Evolutionary conservation across 305 asterid genomes (phyloP), one percentile per base, ranked within the genome.

Genomic region (Vinca major): DNA sequence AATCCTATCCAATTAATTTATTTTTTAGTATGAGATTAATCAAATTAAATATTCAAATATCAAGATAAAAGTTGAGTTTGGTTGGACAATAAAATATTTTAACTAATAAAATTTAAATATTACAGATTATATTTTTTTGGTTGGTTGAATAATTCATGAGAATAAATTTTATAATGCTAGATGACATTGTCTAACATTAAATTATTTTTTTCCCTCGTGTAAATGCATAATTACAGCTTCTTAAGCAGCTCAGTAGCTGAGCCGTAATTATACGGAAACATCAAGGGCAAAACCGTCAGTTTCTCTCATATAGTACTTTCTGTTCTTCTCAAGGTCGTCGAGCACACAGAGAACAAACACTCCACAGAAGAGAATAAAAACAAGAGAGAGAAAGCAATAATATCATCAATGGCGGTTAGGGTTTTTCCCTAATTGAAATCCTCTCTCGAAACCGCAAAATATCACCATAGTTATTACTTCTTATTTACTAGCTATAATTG

Each of bases 371-470:
- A 53, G 41, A 67, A 53, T 73, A 47, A 44, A 49, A 50, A 57
- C 17, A 13, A 2, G 16, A 43, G 54, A 4, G 19, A 33, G 69
- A 61, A 57, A 54, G 79, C 75, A 70, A 76, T 73, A 72, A 55
- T 61, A 64, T 68, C n/a, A n/a, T n/a, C 80, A 73, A 79, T 85
- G 89, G 88, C 80, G 82, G 81, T 85, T 84, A 84, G 90, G 84
- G 88, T 86, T 87, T 80, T 20, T 17, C 19, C 11, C 20, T 74
- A 68, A 71, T 77, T 85, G 82, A 78, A n/a, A 78, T 78, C 74
- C 52, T n/a, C 51, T 57, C 58, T 62, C 33, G 33, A 26, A 3
- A 33, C 37, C 43, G 66, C 81, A 74, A 68, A 26, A 57, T 13
- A 45, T 41, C 47, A n/a, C n/a, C n/a, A 51, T 56, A 75, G 75